These are phyloP conservation scores for Avena insularis DNA, from an alignment of 176 grass and related monocot species.

Conservation along the genomic window DNA sequence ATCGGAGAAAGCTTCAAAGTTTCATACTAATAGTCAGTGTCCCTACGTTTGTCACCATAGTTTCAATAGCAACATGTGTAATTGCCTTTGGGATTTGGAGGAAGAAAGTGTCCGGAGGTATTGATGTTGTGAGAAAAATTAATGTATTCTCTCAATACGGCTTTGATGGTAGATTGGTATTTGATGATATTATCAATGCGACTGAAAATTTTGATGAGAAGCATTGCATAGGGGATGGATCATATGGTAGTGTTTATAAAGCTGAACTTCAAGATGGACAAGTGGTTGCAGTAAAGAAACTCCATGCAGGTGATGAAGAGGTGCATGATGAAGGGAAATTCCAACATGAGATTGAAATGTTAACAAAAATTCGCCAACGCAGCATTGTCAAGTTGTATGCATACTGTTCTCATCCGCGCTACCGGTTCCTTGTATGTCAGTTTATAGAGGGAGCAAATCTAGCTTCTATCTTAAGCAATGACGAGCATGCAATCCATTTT, in stretches of 20 bases:
- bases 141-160: conserved; percentile 10
- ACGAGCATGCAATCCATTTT: not conserved
- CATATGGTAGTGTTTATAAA: conserved; percentile 13
- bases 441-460: conserved; percentile 27
- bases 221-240: conserved; percentile 32
- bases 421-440: conserved; percentile 36
- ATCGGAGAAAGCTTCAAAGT: no score
- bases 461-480: conserved; percentile 1
- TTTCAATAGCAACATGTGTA: not conserved
- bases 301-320: not conserved
- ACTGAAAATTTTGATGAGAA: conserved; percentile 35
- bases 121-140: not conserved
- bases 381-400: conserved; percentile 35
- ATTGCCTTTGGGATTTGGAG: not conserved
- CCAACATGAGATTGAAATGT: conserved; percentile 3
- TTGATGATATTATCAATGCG: conserved; percentile 31
- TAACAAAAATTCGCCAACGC: conserved; percentile 18
- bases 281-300: conserved; percentile 29
- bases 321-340: not conserved
- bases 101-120: not conserved
- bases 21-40: not conserved
- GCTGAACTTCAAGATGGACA: not conserved
- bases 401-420: conserved; percentile 3
- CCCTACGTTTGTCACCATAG: not conserved
- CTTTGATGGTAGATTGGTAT: conserved; percentile 38